Base-by-base conservation (phyloP, 2,329 filamentous ascomycete species). In the Hypoxylon sp. region DNA sequence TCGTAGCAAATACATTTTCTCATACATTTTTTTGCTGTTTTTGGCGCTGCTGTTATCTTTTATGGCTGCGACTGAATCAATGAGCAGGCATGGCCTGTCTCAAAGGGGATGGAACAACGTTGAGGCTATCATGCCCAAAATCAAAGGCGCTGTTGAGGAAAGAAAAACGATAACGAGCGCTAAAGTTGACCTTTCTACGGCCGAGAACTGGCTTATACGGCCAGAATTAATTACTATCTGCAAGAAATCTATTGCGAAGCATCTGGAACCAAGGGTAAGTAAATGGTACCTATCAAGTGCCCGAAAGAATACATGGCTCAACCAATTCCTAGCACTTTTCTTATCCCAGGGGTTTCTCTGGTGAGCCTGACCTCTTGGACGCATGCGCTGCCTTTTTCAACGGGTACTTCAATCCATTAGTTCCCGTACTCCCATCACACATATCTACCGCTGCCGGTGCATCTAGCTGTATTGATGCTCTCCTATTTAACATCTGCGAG, bases 401-500 rank as follows among this genome's bases (percentile, higher is more conserved):
- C 26, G 2, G 2, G 5, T 43, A 57, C 26, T 57, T 59, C 16
- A 2, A 13, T 1, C 57, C 57, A 1, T 2, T 13, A 2, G 21
- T 42, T 3, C 37, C 45, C 2, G 43, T 59, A 1, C 16, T 20
- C 0, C 9, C 30, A 3, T 12, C 16, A 4, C 49, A 59, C n/a
- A n/a, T 59, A 5, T 17, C 36, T 1, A 46, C 32, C 3, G 50
- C 57, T 0, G 41, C 57, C 0, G 57, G 57, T 5, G 57, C 40
- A 3, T 29, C 45, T 0, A 15, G 13, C 5, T 23, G 27, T 1
- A 31, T 59, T 6, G 57, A 71, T 15, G 55, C 66, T 5, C 40
- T 73, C 6, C 40, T 72, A 3, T 63, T 59, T 40, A 66, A 65
- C 21, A 67, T 73, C 13, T 71, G 68, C 47, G 67, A 71, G 6